Evolutionary conservation across 1,284 basidiomycete genomes (phyloP).

Genomic region (Ganoderma boninense): DNA sequence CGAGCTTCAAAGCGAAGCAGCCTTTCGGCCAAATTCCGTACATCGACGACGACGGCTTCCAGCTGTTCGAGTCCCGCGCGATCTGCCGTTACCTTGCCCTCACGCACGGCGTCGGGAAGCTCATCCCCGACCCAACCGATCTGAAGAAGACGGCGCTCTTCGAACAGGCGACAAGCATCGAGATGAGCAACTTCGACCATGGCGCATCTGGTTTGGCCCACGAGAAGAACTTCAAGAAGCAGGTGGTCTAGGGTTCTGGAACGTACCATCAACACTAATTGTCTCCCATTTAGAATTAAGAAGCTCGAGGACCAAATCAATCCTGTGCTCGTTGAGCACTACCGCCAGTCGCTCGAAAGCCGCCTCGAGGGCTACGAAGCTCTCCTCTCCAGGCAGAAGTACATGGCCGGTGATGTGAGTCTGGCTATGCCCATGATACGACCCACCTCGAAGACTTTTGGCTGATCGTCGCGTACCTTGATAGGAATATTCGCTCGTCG

Average conservation of each 20-base stretch:
- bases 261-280: not conserved
- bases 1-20: no score
- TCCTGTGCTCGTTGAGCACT: no score
- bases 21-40: no score
- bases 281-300: not conserved
- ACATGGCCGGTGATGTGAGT: conserved; percentile 56
- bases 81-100: no score
- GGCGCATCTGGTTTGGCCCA: conserved; percentile 47
- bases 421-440: not conserved
- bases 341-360: no score
- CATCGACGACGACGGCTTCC: no score
- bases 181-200: conserved; percentile 60
- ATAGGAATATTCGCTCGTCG: conserved; percentile 55
- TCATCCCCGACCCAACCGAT: conserved; percentile 42
- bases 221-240: conserved; percentile 55
- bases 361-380: conserved; percentile 55
- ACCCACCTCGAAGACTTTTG: no score
- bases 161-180: conserved; percentile 64
- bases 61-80: no score
- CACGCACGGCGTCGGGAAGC: no score
- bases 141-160: conserved; percentile 52
- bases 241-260: not conserved
- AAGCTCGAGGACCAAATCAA: no score
- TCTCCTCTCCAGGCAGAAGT: conserved; percentile 55
- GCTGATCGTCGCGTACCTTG: not conserved